Evolutionary conservation across 345 rosid species (phyloP).

Genomic region (Ailanthus altissimus): DNA sequence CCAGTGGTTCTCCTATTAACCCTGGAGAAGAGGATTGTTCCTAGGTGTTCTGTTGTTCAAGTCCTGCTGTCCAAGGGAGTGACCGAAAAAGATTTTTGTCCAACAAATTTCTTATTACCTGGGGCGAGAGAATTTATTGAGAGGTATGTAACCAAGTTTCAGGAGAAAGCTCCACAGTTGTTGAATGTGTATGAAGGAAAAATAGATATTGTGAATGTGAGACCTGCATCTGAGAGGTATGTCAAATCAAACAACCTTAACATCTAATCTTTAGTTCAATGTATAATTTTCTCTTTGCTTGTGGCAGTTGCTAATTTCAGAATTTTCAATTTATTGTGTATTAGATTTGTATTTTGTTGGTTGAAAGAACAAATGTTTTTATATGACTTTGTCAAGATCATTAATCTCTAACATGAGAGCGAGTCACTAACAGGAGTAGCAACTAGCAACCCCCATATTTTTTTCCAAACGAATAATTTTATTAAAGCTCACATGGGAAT

Average conservation of each 20-base stretch:
- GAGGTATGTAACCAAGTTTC: not conserved
- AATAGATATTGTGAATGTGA: not conserved
- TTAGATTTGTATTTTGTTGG: not conserved
- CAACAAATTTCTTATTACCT: not conserved
- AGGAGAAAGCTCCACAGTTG: not conserved
- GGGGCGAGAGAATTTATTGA: not conserved
- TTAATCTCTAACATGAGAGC: too few species aligned
- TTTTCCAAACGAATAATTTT: too few species aligned
- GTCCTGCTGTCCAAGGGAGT: conserved; percentile 24
- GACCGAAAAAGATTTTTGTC: not conserved
- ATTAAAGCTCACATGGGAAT: too few species aligned
- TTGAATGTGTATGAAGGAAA: not conserved
- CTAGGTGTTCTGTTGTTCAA: conserved; percentile 29
- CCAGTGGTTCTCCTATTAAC: conserved; percentile 17
- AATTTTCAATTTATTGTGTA: not conserved
- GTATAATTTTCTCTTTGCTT: not conserved
- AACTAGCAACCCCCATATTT: too few species aligned
- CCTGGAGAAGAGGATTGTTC: conserved; percentile 35
- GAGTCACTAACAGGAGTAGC: too few species aligned
- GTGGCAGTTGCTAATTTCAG: not conserved
- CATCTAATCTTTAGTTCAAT: not conserved
- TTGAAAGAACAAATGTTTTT: not conserved
- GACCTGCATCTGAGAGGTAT: not conserved
- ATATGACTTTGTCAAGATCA: not conserved
- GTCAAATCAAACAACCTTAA: not conserved